Evolutionary conservation across 192 early-diverging fungal species (phyloP).

Genomic region (Podila horticola): DNA sequence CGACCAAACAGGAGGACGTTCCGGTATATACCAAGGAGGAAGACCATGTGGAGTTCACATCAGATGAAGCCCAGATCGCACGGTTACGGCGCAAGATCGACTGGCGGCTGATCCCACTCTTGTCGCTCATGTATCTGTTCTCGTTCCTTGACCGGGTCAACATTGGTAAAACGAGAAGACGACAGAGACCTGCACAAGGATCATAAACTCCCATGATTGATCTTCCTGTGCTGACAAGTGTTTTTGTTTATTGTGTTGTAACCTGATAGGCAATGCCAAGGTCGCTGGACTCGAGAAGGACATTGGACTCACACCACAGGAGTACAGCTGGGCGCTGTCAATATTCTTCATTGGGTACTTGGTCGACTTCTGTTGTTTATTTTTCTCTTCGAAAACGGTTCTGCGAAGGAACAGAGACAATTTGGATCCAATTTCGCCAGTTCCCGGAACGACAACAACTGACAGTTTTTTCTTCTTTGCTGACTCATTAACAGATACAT

Average conservation of each 20-base stretch:
- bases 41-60: not conserved
- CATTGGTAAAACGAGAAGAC: slow-evolving; percentile 55
- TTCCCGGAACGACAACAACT: not conserved
- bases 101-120: slow-evolving; percentile 68
- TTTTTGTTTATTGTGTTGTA: not conserved
- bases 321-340: slow-evolving; percentile 70
- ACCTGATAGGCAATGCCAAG: slow-evolving; percentile 62
- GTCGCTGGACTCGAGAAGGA: slow-evolving; percentile 59
- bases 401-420: too few relatives aligned
- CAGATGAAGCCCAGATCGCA: slow-evolving; percentile 4
- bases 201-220: not conserved
- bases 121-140: slow-evolving; percentile 73
- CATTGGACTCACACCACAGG: slow-evolving; percentile 49
- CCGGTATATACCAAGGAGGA: not conserved
- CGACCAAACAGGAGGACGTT: too few relatives aligned
- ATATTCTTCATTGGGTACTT: slow-evolving; percentile 68
- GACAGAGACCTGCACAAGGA: not conserved
- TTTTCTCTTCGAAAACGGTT: not conserved
- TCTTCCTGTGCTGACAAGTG: not conserved
- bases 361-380: not conserved
- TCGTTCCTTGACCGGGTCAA: slow-evolving; percentile 78
- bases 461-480: not conserved
- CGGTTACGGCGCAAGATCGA: slow-evolving; percentile 69
- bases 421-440: not conserved
- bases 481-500: slow-evolving; percentile 8